Percentiles rank a stretch among this genome's conserved stretches.
Conservation (phyloP, 192 early-diverging fungal genomes). For the Jimgerdemannia flammicorona region DNA sequence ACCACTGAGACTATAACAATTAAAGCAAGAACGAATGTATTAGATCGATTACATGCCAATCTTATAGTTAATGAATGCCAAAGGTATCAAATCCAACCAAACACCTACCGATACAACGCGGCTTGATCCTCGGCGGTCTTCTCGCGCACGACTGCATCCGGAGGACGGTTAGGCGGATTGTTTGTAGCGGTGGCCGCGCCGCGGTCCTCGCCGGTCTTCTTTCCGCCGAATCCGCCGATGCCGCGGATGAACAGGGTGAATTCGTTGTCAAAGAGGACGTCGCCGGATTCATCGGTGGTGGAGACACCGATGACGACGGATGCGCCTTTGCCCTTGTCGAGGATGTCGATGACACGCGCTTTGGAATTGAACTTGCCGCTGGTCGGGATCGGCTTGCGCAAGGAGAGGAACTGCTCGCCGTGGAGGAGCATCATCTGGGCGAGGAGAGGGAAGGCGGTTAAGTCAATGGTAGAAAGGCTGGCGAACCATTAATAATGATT, state of each 20-base stretch:
- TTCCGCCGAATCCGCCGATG: slow-evolving; percentile 83
- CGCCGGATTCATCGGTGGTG: slow-evolving; percentile 69
- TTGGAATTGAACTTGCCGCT: slow-evolving; percentile 74
- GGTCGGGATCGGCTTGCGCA: slow-evolving; percentile 85
- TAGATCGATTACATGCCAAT: too few relatives aligned
- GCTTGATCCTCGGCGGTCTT: slow-evolving; percentile 92
- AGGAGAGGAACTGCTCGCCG: slow-evolving; percentile 94
- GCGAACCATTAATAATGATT: slow-evolving; percentile 56
- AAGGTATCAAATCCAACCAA: background rate
- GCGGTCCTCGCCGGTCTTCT: slow-evolving; percentile 66
- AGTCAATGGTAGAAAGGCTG: slow-evolving; percentile 20
- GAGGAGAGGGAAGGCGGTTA: slow-evolving; percentile 5
- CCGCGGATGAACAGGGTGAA: slow-evolving; percentile 94
- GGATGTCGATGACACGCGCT: slow-evolving; percentile 82
- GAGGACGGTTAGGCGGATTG: slow-evolving; percentile 71
- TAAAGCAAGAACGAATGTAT: too few relatives aligned
- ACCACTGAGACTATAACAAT: slow-evolving; percentile 58
- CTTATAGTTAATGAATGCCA: too few relatives aligned
- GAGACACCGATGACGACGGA: slow-evolving; percentile 79
- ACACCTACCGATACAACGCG: slow-evolving; percentile 76
- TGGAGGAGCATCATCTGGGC: slow-evolving; percentile 92
- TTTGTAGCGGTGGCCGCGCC: slow-evolving; percentile 81
- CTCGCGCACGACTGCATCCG: slow-evolving; percentile 80
- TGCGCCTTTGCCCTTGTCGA: slow-evolving; percentile 97
- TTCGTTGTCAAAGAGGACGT: slow-evolving; percentile 81